phyloP scores from a whole-genome alignment of 2,329 filamentous ascomycete genomes.

The Cladosporium sp. region DNA sequence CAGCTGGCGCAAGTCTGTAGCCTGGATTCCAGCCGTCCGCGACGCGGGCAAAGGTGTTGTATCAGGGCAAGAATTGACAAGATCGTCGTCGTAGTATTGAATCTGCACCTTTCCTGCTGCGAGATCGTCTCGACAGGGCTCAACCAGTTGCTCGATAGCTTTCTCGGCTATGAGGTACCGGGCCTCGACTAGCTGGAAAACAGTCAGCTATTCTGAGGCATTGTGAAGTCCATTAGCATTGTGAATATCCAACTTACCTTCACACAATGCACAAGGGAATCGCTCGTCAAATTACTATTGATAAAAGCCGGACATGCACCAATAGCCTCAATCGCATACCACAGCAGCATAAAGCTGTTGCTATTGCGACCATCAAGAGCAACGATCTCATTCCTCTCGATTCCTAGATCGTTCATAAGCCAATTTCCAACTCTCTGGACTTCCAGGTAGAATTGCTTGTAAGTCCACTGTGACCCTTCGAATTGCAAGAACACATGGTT shows the following conservation, averaged over 20 bases:
- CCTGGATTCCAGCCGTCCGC: conserved; percentile 21
- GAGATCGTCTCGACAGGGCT: conserved; percentile 28
- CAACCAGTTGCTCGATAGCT: conserved; percentile 27
- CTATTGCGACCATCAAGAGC: conserved; percentile 38
- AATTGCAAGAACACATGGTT: conserved; percentile 31
- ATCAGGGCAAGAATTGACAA: conserved; percentile 23
- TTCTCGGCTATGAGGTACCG: conserved; percentile 31
- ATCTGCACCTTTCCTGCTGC: conserved; percentile 24
- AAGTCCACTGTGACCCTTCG: conserved; percentile 60
- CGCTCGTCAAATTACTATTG: conserved; percentile 38
- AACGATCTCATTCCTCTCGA: conserved; percentile 36
- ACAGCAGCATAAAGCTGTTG: conserved; percentile 36
- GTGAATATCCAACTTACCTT: conserved; percentile 31
- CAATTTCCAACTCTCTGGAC: conserved; percentile 72
- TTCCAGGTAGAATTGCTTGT: conserved; percentile 67
- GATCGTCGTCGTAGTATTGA: conserved; percentile 30
- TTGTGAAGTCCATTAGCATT: neutral
- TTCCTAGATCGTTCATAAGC: conserved; percentile 60
- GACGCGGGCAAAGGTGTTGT: conserved; percentile 28
- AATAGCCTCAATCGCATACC: conserved; percentile 61
- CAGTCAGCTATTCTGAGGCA: neutral
- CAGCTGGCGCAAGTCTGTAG: conserved; percentile 62
- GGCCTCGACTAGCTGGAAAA: conserved; percentile 27
- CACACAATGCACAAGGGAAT: conserved; percentile 37
- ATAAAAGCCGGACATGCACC: conserved; percentile 35